A percentile compares a stretch with the other conserved stretches of the same genome.
Conservation (phyloP, 129 eudicot species). For the Pseudognaphalium luteoalbum region DNA sequence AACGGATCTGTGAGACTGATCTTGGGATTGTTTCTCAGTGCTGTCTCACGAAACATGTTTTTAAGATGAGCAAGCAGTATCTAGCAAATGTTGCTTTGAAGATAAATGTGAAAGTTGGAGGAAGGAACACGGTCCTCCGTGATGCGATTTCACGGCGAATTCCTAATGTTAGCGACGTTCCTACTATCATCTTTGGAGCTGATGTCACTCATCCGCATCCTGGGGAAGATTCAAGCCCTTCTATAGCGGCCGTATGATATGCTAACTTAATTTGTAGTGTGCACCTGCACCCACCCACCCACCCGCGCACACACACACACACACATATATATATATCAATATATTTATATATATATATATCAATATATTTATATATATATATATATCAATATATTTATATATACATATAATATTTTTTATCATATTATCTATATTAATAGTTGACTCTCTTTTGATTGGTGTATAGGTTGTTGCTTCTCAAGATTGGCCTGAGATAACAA, state of each 20-base stretch:
- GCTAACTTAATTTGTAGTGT: background rate
- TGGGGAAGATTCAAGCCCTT: slow-evolving; percentile 92
- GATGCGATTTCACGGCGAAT: slow-evolving; percentile 86
- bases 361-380: no score
- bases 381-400: background rate
- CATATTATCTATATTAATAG: no score
- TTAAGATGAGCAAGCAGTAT: slow-evolving; percentile 78
- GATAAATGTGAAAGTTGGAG: slow-evolving; percentile 92
- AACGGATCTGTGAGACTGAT: slow-evolving; percentile 92
- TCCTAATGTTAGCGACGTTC: slow-evolving; percentile 86
- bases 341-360: no score
- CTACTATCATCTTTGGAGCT: slow-evolving; percentile 93
- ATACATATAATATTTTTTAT: no score
- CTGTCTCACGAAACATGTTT: slow-evolving; percentile 86
- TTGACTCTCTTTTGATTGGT: slow-evolving; percentile 1
- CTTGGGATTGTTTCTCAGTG: slow-evolving; percentile 90
- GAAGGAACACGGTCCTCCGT: slow-evolving; percentile 82
- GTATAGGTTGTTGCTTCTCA: slow-evolving; percentile 91
- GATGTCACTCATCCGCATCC: slow-evolving; percentile 93
- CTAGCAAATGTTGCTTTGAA: slow-evolving; percentile 85
- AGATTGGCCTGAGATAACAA: slow-evolving; percentile 97
- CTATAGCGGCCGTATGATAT: slow-evolving; percentile 80
- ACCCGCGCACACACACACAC: no score
- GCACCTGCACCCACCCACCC: background rate
- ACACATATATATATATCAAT: background rate